Conservation (phyloP, 1,284 basidiomycete genomes). For the Cutaneotrichosporon sp. region DNA sequence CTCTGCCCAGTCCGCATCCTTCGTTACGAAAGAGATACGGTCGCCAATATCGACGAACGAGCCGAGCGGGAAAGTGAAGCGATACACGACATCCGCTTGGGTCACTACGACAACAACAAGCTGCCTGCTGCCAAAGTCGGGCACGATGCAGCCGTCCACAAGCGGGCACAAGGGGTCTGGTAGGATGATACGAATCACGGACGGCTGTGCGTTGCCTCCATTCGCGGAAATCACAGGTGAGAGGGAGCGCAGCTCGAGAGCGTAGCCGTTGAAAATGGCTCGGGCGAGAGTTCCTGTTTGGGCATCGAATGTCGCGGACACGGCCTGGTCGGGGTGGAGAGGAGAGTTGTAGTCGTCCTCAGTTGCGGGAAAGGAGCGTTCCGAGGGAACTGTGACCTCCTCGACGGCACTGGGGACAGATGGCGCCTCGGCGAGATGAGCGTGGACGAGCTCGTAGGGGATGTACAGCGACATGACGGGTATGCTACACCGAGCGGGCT, state of each 20-base stretch:
- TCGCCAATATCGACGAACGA: slow-evolving; percentile 22
- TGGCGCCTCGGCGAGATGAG: slow-evolving; percentile 31
- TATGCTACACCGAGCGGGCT: neutral
- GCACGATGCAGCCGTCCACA: slow-evolving; percentile 52
- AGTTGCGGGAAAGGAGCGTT: slow-evolving; percentile 52
- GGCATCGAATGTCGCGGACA: slow-evolving; percentile 58
- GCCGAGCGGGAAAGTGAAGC: slow-evolving; percentile 59
- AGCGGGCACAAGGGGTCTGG: slow-evolving; percentile 62
- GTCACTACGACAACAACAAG: slow-evolving; percentile 70
- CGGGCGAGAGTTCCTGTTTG: slow-evolving; percentile 67
- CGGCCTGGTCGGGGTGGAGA: slow-evolving; percentile 67
- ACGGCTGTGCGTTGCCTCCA: slow-evolving; percentile 40
- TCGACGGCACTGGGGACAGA: slow-evolving; percentile 15
- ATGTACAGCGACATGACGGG: slow-evolving; percentile 24
- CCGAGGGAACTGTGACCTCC: slow-evolving; percentile 34
- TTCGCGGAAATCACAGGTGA: slow-evolving; percentile 41
- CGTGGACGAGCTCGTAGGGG: slow-evolving; percentile 38
- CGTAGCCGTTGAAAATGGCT: slow-evolving; percentile 66
- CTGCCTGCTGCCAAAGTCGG: slow-evolving; percentile 56
- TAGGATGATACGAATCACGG: slow-evolving; percentile 70
- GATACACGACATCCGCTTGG: slow-evolving; percentile 66
- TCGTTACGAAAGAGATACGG: slow-evolving; percentile 27
- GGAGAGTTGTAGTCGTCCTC: slow-evolving; percentile 52
- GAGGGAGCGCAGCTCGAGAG: slow-evolving; percentile 70
- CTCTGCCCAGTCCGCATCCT: slow-evolving; percentile 34